Evolutionary conservation across 176 grass and related monocot species (phyloP), one percentile per base, ranked within the genome.

Genomic region (Panicum miliaceum): DNA sequence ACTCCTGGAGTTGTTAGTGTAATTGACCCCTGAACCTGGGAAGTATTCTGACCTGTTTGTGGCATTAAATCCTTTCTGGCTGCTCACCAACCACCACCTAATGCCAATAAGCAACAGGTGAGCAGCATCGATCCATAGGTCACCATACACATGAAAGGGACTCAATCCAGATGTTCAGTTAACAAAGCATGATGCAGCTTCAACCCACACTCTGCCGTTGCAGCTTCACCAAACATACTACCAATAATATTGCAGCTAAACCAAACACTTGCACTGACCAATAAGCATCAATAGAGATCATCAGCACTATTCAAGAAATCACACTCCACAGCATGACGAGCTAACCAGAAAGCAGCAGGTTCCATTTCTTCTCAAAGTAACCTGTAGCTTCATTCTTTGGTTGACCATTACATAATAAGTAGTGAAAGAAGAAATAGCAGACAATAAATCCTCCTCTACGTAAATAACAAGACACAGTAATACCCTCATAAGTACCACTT

Each of bases 401-500:
- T 81, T 68, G 5, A 87, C 51, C 72, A 87, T 82, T 82, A 88
- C 79, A 88, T 70, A 32, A 32, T 1, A 68, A 69, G 63, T 51
- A 77, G 15, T 4, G 64, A 86, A 69, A 79, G 42, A 35, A 65
- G 58, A 50, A 71, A 79, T 80, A 80, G 79, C 57, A 64, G 43
- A 56, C 18, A 41, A 84, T 43, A 84, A 77, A 68, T 84, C 63
- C 72, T 57, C 69, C 37, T 81, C 85, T 81, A 51, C 41, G 71
- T 68, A 82, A 59, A 62, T 48, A 76, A 77, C 50, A 62, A 83
- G 52, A 83, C 64, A 83, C 79, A 82, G 8, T 71, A 71, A 51
- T 51, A 82, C 80, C 62, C 72, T 63, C 76, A 35, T 26, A 70
- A 61, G 79, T 77, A 82, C 70, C 45, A 73, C 41, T 88, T 77